A percentile compares a stretch with the other conserved stretches of the same genome.
phyloP scores from a whole-genome alignment of 192 early-diverging fungal species.

The Gigaspora rosea region DNA sequence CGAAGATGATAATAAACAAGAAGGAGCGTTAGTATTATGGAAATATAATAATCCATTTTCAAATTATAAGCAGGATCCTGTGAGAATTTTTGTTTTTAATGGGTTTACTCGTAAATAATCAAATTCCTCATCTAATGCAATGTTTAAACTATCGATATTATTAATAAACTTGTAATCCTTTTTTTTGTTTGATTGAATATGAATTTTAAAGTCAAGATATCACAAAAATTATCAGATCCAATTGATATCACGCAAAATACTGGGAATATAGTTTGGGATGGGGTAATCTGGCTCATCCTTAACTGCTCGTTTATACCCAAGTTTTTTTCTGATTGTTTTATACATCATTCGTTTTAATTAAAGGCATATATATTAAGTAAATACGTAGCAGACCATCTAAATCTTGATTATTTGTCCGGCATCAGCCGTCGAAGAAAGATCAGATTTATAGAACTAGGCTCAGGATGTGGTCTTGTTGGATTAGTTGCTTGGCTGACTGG shows the following conservation, averaged over 20 bases:
- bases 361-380: conserved; percentile 18
- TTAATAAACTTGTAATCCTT: background rate
- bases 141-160: background rate
- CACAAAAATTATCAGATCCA: background rate
- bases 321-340: no score
- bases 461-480: conserved; percentile 5
- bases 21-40: background rate
- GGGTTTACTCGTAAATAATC: conserved; percentile 2
- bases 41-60: conserved; percentile 18
- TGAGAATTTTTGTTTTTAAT: conserved; percentile 1
- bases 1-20: no score
- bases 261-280: conserved; percentile 21
- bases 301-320: background rate
- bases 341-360: background rate
- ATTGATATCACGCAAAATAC: conserved; percentile 6
- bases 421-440: background rate
- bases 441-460: conserved; percentile 10
- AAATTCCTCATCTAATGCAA: background rate
- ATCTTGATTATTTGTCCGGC: no score
- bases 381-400: background rate
- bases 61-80: conserved; percentile 1
- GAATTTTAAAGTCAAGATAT: background rate
- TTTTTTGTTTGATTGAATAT: background rate
- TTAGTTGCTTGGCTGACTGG: background rate
- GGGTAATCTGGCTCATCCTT: background rate